Evolutionary conservation across 306 rosid species (phyloP).

Genomic region (Sophora flavescens): DNA sequence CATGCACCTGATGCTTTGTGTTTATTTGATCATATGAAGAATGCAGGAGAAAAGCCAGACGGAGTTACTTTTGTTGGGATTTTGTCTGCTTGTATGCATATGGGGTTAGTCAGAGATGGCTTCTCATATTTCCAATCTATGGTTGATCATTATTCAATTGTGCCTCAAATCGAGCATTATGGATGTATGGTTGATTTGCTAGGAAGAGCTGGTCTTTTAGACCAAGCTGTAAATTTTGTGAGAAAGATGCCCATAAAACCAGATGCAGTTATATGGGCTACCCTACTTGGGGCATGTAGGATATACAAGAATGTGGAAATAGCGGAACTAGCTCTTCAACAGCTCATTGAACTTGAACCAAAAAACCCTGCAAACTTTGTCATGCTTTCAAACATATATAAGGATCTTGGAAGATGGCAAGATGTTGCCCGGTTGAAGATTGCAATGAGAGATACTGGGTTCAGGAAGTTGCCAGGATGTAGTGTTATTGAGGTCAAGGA

Average conservation of each 20-base stretch:
- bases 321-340: constrained; percentile 65
- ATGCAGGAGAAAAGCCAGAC: constrained; percentile 54
- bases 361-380: constrained; percentile 81
- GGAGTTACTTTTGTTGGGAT: constrained; percentile 67
- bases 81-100: constrained; percentile 73
- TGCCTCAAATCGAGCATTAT: constrained; percentile 59
- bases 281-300: constrained; percentile 58
- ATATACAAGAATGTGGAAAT: constrained; percentile 56
- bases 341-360: constrained; percentile 78
- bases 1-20: constrained; percentile 63
- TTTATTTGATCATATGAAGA: constrained; percentile 70
- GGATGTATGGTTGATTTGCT: constrained; percentile 63
- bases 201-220: constrained; percentile 67
- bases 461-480: constrained; percentile 59
- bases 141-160: constrained; percentile 60
- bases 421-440: constrained; percentile 79
- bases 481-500: constrained; percentile 57
- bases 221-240: constrained; percentile 66
- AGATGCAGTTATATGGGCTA: constrained; percentile 57
- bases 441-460: constrained; percentile 74
- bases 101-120: constrained; percentile 72
- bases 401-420: constrained; percentile 78
- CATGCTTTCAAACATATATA: constrained; percentile 77
- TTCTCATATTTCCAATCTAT: constrained; percentile 58
- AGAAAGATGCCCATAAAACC: constrained; percentile 75